Percentiles rank a stretch among this genome's conserved stretches.
Evolutionary conservation across 129 eudicot species (phyloP).

Genomic region (Helianthus tuberosus): DNA sequence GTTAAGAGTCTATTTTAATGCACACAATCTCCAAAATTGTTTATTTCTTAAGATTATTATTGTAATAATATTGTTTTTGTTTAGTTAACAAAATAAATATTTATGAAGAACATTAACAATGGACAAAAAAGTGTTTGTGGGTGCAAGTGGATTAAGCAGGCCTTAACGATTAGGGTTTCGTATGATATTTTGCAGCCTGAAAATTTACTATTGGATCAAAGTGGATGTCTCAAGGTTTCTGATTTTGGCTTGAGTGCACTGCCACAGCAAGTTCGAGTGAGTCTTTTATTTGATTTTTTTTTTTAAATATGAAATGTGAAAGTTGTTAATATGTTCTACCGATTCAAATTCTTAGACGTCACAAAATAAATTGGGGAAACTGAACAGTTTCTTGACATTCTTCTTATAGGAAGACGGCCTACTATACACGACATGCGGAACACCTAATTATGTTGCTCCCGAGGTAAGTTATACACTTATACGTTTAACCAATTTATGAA

Average conservation of each 20-base stretch:
- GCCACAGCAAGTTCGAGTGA: slow-evolving; percentile 92
- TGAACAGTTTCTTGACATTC: slow-evolving; percentile 1
- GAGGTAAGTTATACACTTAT: slow-evolving; percentile 58
- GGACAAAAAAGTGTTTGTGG: background rate
- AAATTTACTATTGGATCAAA: slow-evolving; percentile 77
- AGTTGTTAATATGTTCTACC: background rate
- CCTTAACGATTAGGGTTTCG: slow-evolving; percentile 1
- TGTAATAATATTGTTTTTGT: background rate
- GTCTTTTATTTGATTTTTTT: background rate
- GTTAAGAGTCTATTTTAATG: background rate
- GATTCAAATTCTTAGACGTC: background rate
- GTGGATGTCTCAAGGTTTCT: slow-evolving; percentile 80
- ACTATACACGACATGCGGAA: slow-evolving; percentile 97
- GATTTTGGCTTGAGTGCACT: slow-evolving; percentile 95
- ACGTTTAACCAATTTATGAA: slow-evolving; percentile 1
- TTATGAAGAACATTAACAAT: background rate
- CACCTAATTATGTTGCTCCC: slow-evolving; percentile 99
- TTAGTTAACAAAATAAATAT: background rate
- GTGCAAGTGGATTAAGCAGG: background rate
- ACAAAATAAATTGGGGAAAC: background rate
- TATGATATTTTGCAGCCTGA: slow-evolving; percentile 60
- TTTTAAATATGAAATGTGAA: background rate
- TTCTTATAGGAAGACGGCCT: slow-evolving; percentile 87
- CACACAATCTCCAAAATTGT: background rate
- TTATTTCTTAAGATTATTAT: background rate